Base-by-base conservation (phyloP, 31 red algal species). In the Bonnemaisonia californica region DNA sequence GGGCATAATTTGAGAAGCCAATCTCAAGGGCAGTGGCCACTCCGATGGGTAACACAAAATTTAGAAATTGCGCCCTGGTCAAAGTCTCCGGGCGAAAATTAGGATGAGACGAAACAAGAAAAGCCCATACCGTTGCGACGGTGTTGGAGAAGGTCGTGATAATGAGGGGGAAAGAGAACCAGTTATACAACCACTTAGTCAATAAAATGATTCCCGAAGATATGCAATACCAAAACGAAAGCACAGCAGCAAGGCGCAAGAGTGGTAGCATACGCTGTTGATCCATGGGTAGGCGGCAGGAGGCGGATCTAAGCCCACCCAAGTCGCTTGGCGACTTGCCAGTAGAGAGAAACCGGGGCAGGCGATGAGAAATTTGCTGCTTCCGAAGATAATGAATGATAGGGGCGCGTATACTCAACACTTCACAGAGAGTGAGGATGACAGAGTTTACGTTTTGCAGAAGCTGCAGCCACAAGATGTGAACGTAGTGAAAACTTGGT, bases 21-120 rank as follows among this genome's bases (percentile, higher is more conserved):
- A 99, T 99, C 73, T 99, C 97, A 32, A 95, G 62, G 31, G 97
- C 97, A 2, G 90, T 96, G 13, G 87, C 74, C 5, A 94, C 77
- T 18, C 91, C 93, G 54, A 99, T 95, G 47, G 97, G 93, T 21
- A 99, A 34, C 30, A 99, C 87, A 73, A 89, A 98, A 56, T 81
- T 54, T 24, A 57, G 71, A 37, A 97, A 89, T 47, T 90, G 79
- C 56, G 82, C 69, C 12, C 68, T 26, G 31, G 92, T 86, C 13
- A 94, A 74, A 1, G 72, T 79, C 68, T 79, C 71, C 21, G 86
- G 85, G 34, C 60, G 39, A 42, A 54, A 89, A 21, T 23, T 23
- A 16, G 85, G 66, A 16, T 26, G 71, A 16, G 74, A 51, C 8
- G 92, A 89, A 18, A 84, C 8, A 21, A 84, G 48, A 54, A 85